Evolutionary conservation across 2,329 filamentous ascomycete genomes (phyloP).

Genomic region (Uncinocarpus reesii): DNA sequence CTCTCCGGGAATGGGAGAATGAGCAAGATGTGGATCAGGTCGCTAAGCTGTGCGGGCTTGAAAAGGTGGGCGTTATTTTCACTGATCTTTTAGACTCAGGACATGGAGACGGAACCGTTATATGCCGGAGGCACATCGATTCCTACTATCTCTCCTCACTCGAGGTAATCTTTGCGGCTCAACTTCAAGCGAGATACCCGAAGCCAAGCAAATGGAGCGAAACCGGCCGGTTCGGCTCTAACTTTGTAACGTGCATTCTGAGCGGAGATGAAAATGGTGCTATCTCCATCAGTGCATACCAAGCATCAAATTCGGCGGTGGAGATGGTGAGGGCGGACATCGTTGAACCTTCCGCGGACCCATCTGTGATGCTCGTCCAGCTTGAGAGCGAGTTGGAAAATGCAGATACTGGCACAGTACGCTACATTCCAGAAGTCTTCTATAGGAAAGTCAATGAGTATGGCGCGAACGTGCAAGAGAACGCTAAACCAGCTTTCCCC

Average conservation of each 20-base stretch:
- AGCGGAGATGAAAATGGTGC: conserved; percentile 84
- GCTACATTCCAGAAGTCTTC: conserved; percentile 96
- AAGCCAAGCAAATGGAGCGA: conserved; percentile 96
- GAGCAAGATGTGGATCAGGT: conserved; percentile 72
- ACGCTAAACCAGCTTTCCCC: conserved; percentile 90
- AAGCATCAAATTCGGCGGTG: conserved; percentile 87
- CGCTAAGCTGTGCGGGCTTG: conserved; percentile 70
- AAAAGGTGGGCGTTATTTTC: conserved; percentile 87
- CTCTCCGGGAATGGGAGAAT: conserved; percentile 72
- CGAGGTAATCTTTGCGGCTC: conserved; percentile 79
- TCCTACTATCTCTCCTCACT: conserved; percentile 90
- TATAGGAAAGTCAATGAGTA: conserved; percentile 95
- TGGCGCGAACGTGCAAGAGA: conserved; percentile 89
- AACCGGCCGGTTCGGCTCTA: conserved; percentile 83
- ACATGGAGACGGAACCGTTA: conserved; percentile 67
- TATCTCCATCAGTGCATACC: conserved; percentile 83
- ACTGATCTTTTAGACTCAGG: conserved; percentile 82
- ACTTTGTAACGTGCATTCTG: conserved; percentile 92
- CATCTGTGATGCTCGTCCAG: conserved; percentile 85
- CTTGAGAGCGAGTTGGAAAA: conserved; percentile 78
- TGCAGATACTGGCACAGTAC: conserved; percentile 47
- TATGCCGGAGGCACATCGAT: conserved; percentile 93
- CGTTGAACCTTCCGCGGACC: conserved; percentile 87
- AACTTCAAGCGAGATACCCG: conserved; percentile 77
- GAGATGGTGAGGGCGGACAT: conserved; percentile 96